Evolutionary conservation across 169 alveolate species (phyloP).

Genomic region (Theileria orientalis): DNA sequence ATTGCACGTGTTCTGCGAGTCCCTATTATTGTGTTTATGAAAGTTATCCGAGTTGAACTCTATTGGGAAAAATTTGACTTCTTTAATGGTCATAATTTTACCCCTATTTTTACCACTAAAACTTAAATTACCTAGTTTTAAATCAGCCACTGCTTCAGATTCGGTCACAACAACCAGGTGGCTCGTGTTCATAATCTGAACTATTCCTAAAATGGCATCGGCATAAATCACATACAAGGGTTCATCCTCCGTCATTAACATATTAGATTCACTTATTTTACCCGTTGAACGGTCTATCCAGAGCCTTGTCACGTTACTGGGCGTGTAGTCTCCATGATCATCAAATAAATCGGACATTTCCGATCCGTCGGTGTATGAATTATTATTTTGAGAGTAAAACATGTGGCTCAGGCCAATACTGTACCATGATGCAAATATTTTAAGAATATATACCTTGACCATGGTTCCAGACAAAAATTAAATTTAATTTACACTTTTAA

Average conservation of each 20-base stretch:
- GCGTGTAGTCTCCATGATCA: neutral
- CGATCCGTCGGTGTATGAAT: no score
- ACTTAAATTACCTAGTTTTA: constrained; percentile 24
- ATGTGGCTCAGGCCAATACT: neutral
- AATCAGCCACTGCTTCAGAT: constrained; percentile 49
- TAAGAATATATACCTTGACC: constrained; percentile 1
- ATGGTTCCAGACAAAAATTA: no score
- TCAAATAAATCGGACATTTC: neutral
- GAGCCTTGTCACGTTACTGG: neutral
- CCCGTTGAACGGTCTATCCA: constrained; percentile 50
- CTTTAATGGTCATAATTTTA: constrained; percentile 36
- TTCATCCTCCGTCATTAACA: constrained; percentile 29
- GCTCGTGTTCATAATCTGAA: constrained; percentile 34
- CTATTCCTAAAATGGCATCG: constrained; percentile 52
- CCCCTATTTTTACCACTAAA: constrained; percentile 9
- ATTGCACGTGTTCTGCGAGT: neutral
- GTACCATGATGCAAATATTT: constrained; percentile 16
- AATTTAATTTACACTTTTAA: no score
- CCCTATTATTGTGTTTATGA: neutral
- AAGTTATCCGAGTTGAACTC: neutral
- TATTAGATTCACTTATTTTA: constrained; percentile 22
- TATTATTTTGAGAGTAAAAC: no score
- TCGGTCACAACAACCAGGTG: constrained; percentile 21
- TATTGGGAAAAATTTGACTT: constrained; percentile 22
- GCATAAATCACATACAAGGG: constrained; percentile 2